phyloP scores from a whole-genome alignment of 108 stramenopile species.

The Discostella stelligeroides region DNA sequence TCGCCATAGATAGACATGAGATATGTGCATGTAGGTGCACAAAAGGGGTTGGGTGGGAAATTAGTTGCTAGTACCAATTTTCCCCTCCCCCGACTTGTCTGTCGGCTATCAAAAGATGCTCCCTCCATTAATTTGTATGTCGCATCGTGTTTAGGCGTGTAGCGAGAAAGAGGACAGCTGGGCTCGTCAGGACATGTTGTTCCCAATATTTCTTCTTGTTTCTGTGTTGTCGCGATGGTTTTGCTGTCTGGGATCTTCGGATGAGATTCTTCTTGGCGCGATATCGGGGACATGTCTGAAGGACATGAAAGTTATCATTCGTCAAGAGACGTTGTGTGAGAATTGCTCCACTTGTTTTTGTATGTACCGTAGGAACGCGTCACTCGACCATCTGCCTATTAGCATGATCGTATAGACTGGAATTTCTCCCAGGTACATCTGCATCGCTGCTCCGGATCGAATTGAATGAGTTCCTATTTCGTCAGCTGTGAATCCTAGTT shows the following conservation, averaged over 20 bases:
- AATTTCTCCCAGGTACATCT: background rate
- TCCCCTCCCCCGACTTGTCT: background rate
- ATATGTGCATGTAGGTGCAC: no score
- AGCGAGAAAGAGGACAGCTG: background rate
- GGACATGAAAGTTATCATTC: background rate
- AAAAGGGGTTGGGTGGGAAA: background rate
- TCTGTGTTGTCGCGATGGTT: background rate
- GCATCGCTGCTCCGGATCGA: background rate
- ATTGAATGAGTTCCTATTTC: background rate
- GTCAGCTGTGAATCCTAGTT: background rate
- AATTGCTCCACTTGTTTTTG: conserved; percentile 5
- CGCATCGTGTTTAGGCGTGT: background rate
- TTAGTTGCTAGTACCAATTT: background rate
- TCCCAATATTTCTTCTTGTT: conserved; percentile 4
- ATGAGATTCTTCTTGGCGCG: background rate
- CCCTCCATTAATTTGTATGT: background rate
- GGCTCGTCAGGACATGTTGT: background rate
- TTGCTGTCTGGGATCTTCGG: background rate
- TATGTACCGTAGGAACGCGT: background rate
- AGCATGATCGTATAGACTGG: conserved; percentile 2
- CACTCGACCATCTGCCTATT: background rate
- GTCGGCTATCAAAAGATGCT: background rate
- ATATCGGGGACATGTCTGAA: conserved; percentile 2
- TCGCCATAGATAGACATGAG: no score
- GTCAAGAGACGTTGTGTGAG: background rate